These are phyloP conservation scores for Immersiella caudata DNA, from an alignment of 495 filamentous ascomycete species.

Conservation along the genomic window DNA sequence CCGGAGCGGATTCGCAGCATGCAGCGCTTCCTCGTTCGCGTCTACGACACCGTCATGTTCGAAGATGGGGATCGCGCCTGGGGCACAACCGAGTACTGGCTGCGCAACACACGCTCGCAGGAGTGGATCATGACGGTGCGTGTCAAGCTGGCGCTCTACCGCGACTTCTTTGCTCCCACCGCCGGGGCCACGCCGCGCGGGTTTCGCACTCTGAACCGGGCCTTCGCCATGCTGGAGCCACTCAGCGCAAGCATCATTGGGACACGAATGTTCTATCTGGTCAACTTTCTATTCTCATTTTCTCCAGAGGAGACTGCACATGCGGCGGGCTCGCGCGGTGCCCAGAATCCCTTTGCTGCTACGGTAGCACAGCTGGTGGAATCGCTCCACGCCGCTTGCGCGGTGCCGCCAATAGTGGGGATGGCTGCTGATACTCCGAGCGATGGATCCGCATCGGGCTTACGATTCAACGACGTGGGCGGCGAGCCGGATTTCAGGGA, in stretches of 20 bases:
- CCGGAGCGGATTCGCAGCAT: constrained; percentile 14
- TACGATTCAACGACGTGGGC: neutral
- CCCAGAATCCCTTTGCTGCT: constrained; percentile 16
- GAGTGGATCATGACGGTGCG: constrained; percentile 31
- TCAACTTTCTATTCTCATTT: constrained; percentile 27
- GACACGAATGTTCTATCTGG: constrained; percentile 23
- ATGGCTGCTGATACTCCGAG: neutral
- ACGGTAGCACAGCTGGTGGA: constrained; percentile 19
- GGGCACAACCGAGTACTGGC: constrained; percentile 34
- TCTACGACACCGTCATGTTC: constrained; percentile 27
- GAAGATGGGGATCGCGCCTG: constrained; percentile 30
- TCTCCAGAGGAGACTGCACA: neutral
- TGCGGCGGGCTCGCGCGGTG: neutral
- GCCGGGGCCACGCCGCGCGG: neutral
- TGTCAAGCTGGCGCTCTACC: constrained; percentile 27
- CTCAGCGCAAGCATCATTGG: constrained; percentile 23
- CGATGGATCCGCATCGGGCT: neutral
- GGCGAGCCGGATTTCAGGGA: constrained; percentile 12
- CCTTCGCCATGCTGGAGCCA: constrained; percentile 27
- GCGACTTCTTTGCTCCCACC: neutral
- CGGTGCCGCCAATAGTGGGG: neutral
- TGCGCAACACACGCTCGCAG: constrained; percentile 20
- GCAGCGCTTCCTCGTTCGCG: constrained; percentile 18
- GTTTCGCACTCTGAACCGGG: constrained; percentile 25
- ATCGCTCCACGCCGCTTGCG: neutral